Base-by-base conservation (phyloP, 1,284 basidiomycete species). In the Ustilago esculenta region DNA sequence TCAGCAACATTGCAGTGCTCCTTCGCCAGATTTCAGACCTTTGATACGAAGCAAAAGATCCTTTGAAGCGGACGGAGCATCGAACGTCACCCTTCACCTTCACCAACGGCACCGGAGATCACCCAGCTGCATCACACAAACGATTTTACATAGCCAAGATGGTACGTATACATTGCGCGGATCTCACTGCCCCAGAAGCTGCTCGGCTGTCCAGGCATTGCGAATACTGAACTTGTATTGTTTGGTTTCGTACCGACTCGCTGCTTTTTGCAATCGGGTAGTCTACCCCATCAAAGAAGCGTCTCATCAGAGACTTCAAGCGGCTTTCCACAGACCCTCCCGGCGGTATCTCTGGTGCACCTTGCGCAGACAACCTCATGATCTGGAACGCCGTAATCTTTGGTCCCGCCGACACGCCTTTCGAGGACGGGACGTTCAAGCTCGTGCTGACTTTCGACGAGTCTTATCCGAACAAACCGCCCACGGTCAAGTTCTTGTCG, bases 341-440 rank as follows among this genome's bases (percentile, higher is more conserved):
- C 1, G 90, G 92, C 56, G 95, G 95, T 10, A 94, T 98, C 75
- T 94, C 92, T 12, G 95, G 95, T 23, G 94, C 92, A 73, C 95
- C 95, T 77, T 94, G 92, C 82, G 90, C 92, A 0, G 95, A 98
- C 83, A 98, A 98, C 82, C 95, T 98, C 83, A 95, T 98, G 92
- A 86, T 98, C 11, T 98, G 95, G 95, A 98, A 98, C 80, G 95
- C 95, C 2, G 95, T 98, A 71, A 98, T 98, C 74, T 98, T 98
- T 81, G 95, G 95, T 0, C 95, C 95, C 83, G 94, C 90, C 81
- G 95, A 98, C 67, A 98, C 94, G 12, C 95, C 95, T 0, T 98
- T 98, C 82, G 95, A 98, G 84, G 95, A 98, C 79, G 95, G 95
- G 64, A 98, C 95, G 12, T 98, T 98, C 88, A 94, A 95, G 79